Conservation (phyloP, 345 rosid genomes). For the Salix koriyanagi region DNA sequence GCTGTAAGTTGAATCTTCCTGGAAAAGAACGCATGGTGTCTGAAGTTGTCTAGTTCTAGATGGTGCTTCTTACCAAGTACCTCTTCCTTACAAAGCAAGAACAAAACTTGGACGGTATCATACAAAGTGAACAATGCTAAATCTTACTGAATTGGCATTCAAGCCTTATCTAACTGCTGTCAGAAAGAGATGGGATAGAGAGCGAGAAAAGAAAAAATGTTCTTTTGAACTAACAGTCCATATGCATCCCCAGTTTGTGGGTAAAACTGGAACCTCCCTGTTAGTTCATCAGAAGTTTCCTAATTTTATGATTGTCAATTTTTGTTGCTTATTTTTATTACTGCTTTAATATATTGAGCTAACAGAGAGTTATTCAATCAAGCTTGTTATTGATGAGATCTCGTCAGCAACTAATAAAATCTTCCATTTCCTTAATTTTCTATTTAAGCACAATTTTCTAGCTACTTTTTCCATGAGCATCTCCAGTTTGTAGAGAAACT, state of each 20-base stretch:
- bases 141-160: neutral
- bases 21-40: neutral
- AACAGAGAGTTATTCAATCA: neutral
- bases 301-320: neutral
- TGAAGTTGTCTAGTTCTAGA: neutral
- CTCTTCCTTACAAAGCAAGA: neutral
- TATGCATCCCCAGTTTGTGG: neutral
- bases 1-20: constrained; percentile 43
- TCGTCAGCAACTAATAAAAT: neutral
- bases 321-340: neutral
- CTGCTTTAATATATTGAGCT: neutral
- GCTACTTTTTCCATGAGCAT: neutral
- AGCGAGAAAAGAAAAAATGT: neutral
- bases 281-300: neutral
- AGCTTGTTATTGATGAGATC: neutral
- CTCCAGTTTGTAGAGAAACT: neutral
- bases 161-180: neutral
- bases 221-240: neutral
- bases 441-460: neutral
- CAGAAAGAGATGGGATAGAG: neutral
- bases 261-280: neutral
- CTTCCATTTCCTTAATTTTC: neutral
- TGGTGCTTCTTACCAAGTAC: neutral
- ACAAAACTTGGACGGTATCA: neutral
- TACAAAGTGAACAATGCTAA: neutral